Base-by-base conservation (phyloP, 2,329 filamentous ascomycete genomes). In the Penicillium janthinellum region DNA sequence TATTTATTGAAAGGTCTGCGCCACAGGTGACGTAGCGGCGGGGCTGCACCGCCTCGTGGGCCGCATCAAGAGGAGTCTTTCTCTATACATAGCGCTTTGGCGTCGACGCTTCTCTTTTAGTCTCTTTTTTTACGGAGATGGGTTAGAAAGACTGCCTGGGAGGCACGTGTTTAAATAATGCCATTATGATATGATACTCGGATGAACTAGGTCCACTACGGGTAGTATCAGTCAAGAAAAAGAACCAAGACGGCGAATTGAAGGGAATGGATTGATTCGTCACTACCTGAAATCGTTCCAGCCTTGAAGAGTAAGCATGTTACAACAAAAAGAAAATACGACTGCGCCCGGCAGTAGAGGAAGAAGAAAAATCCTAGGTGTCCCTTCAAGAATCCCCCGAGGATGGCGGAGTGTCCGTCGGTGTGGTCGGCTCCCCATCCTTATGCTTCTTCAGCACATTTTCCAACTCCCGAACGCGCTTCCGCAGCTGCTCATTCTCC, bases 401-500 rank as follows among this genome's bases (percentile, higher is more conserved):
- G 3, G 12, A 8, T 4, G 49, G 37, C 17, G 49, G 34, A 38
- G 35, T 52, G 6, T 28, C 52, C 1, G 38, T 47, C 35, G 35
- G 10, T 37, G 20, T 34, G 28, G 4, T 14, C 20, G 14, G 51
- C 20, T 37, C 51, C 38, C 12, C 55, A 38, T 67, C 67, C 41
- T 72, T 73, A 57, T 71, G 68, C 35, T 71, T 73, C 62, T 71
- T 75, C 44, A 78, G 51, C 31, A 55, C 70, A 17, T 69, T 67
- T 62, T 82, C 80, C 47, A 81, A 65, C 41, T 82, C 80, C 42
- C 75, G 74, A 10, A 82, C 75, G 10, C 77, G 77, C 31, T 73
- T 73, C 50, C 78, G 75, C 41, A 82, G 69, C 34, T 71, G 66
- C 57, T 82, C 80, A 54, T 82, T 82, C 64, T 82, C 80, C 11